Conservation (phyloP, 2,329 filamentous ascomycete genomes). For the Pseudogymnoascus sp. region DNA sequence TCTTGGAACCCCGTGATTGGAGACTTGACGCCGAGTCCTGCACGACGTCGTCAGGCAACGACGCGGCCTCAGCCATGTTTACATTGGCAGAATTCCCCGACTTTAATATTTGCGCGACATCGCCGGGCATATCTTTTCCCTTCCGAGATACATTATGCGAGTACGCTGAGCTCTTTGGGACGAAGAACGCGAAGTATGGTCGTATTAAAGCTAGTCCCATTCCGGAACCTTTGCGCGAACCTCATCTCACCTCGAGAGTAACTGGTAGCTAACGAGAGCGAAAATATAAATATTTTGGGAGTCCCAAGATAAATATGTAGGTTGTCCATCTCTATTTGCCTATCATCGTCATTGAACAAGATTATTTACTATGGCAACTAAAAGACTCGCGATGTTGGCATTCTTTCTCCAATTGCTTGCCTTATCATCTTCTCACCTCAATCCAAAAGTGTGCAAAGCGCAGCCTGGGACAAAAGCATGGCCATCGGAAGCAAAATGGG, state of each 20-base stretch:
- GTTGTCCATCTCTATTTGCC: neutral
- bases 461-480: constrained; percentile 40
- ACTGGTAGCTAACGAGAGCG: neutral
- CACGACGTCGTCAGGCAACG: neutral
- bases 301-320: neutral
- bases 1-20: neutral
- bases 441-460: constrained; percentile 38
- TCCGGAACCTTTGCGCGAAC: neutral
- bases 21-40: neutral
- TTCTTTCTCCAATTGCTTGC: constrained; percentile 1
- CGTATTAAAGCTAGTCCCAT: neutral
- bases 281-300: neutral
- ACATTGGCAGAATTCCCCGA: neutral
- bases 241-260: neutral
- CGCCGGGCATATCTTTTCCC: neutral
- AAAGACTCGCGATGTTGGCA: neutral
- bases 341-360: neutral
- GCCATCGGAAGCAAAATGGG: constrained; percentile 43
- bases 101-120: too few relatives aligned
- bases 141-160: neutral
- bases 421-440: neutral
- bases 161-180: neutral
- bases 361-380: neutral
- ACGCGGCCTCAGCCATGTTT: neutral
- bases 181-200: neutral